Percentiles rank a stretch among this genome's conserved stretches.
Conservation (phyloP, 768 basidiomycete species). For the Boletellus ananas region DNA sequence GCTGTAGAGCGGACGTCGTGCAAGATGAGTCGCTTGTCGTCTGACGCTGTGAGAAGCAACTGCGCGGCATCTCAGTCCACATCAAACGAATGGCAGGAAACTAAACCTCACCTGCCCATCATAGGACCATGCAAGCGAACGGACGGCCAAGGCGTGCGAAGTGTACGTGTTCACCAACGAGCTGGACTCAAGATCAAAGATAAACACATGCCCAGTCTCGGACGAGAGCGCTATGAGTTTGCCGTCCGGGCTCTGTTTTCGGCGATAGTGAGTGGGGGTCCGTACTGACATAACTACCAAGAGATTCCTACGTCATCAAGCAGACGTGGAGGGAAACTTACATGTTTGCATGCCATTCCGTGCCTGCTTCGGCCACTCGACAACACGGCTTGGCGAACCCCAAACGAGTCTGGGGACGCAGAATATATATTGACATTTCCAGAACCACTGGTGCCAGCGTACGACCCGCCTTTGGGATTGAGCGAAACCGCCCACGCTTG, state of each 20-base stretch:
- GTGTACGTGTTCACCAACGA: constrained; percentile 68
- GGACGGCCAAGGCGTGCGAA: constrained; percentile 87
- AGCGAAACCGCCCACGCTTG: constrained; percentile 84
- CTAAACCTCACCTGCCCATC: constrained; percentile 70
- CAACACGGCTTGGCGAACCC: constrained; percentile 54
- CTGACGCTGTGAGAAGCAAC: constrained; percentile 86
- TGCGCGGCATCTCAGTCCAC: constrained; percentile 28
- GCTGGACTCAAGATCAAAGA: constrained; percentile 75
- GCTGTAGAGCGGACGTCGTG: constrained; percentile 81
- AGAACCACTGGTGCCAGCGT: constrained; percentile 67
- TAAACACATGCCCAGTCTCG: constrained; percentile 83
- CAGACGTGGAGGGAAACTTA: constrained; percentile 34
- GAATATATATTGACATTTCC: constrained; percentile 74
- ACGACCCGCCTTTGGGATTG: constrained; percentile 68
- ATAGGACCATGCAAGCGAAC: constrained; percentile 83
- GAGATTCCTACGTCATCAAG: background rate
- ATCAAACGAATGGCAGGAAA: background rate
- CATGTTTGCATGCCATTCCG: constrained; percentile 71
- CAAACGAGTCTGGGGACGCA: constrained; percentile 63
- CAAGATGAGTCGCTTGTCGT: constrained; percentile 86
- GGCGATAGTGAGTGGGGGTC: constrained; percentile 1
- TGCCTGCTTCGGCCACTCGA: constrained; percentile 71
- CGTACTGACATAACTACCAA: background rate
- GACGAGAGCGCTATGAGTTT: constrained; percentile 74
- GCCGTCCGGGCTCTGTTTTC: constrained; percentile 80